Evolutionary conservation across 768 basidiomycete genomes (phyloP).

Genomic region (Boletus huronensis): DNA sequence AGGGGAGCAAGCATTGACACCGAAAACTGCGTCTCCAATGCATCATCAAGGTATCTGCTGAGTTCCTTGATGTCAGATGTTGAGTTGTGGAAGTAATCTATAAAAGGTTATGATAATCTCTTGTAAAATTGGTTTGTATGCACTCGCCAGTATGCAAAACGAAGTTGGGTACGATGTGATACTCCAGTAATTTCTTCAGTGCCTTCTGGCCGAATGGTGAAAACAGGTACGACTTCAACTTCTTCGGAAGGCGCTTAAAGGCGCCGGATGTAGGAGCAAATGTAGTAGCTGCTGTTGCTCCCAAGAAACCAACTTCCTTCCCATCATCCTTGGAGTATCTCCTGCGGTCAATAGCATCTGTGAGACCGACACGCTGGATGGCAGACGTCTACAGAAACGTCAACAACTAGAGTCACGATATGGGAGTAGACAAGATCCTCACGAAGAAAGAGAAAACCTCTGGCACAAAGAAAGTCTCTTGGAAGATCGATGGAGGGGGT

Average conservation of each 20-base stretch:
- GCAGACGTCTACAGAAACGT: conserved; percentile 10
- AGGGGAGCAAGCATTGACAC: not conserved
- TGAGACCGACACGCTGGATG: conserved; percentile 12
- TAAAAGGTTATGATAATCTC: not conserved
- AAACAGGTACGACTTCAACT: conserved; percentile 8
- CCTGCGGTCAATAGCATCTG: conserved; percentile 5
- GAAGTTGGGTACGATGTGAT: conserved; percentile 9
- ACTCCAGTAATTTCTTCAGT: conserved; percentile 11
- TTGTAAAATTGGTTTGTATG: not conserved
- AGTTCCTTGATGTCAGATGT: not conserved
- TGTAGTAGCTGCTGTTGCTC: conserved; percentile 4
- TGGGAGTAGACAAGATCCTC: not conserved
- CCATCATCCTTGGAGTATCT: not conserved
- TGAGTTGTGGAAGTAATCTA: conserved; percentile 14
- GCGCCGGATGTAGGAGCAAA: conserved; percentile 8
- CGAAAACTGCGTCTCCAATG: not conserved
- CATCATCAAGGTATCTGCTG: not conserved
- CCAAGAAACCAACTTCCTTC: not conserved
- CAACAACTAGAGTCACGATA: not conserved
- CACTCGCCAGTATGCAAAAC: conserved; percentile 10
- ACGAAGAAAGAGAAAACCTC: conserved; percentile 14
- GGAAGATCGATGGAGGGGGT: conserved; percentile 12
- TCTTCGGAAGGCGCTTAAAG: conserved; percentile 9
- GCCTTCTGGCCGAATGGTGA: conserved; percentile 14
- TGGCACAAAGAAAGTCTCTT: conserved; percentile 9